Conservation (phyloP, 495 filamentous ascomycete genomes). For the Massariosphaeria phaeospora region DNA sequence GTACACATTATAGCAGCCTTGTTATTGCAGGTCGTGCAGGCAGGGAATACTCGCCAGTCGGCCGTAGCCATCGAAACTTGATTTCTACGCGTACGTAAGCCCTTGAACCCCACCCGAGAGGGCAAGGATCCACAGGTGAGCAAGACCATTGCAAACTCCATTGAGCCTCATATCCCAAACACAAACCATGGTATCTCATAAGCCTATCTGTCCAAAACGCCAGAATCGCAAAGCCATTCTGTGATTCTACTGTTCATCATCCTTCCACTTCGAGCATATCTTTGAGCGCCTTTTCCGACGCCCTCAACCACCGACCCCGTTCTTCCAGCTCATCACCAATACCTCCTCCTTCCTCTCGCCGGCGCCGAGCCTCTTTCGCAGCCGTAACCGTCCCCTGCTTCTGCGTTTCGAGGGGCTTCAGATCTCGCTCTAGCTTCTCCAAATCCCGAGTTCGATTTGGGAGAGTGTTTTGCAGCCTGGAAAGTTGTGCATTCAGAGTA, state of each 20-base stretch:
- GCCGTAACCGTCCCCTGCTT: slow-evolving; percentile 61
- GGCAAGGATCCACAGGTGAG: no score
- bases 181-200: no score
- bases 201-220: no score
- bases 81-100: no score
- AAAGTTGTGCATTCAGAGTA: slow-evolving; percentile 63
- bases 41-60: no score
- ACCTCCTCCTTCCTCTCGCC: slow-evolving; percentile 63
- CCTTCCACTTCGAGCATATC: slow-evolving; percentile 53
- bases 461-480: slow-evolving; percentile 56
- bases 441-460: slow-evolving; percentile 70
- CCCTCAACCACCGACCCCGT: slow-evolving; percentile 74
- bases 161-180: no score
- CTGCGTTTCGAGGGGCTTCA: slow-evolving; percentile 64
- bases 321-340: slow-evolving; percentile 78
- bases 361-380: slow-evolving; percentile 73
- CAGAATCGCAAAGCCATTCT: no score
- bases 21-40: no score
- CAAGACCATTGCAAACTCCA: no score
- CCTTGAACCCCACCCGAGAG: no score
- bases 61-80: background rate
- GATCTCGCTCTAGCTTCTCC: slow-evolving; percentile 65
- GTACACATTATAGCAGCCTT: no score
- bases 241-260: no score
- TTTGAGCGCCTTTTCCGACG: slow-evolving; percentile 62